Base-by-base conservation (phyloP, 2,329 filamentous ascomycete species). In the Neophaeococcomyces aloes region DNA sequence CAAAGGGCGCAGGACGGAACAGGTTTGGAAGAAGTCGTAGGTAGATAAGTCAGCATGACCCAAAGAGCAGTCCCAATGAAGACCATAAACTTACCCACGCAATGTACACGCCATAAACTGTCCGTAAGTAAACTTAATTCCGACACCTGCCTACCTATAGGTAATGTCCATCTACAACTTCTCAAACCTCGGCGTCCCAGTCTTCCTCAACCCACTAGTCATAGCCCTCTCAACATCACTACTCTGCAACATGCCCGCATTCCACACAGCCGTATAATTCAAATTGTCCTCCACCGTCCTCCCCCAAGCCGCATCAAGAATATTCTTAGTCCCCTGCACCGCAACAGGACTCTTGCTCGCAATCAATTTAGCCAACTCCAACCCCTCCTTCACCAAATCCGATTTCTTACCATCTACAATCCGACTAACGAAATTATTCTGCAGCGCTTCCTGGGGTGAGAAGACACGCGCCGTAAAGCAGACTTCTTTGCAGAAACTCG, bases 211-310 rank as follows among this genome's bases (percentile, higher is more conserved):
- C 7, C 83, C 83, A 30, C 83, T 85, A 59, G 83, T 59, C 60
- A 95, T 69, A 1, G 88, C 86, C 47, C 73, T 68, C 57, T 76
- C 67, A 33, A 94, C 74, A 68, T 96, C 89, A 41, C 71, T 68
- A 5, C 85, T 83, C 68, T 95, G 88, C 55, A 94, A 59, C 57
- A 84, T 83, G 2, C 79, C 83, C 54, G 78, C 75, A 59, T 96
- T 96, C 89, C 88, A 95, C 1, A 91, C 73, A 8, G 77, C 74
- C 3, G 88, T 94, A 63, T 94, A 95, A 46, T 77, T 76, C 60
- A 96, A 65, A 81, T 81, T 86, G 54, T 94, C 86, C 35, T 75
- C 76, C 21, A 94, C 77, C 2, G 73, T 71, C 60, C 87, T 78
- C 61, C 94, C 88, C 55, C 85, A 74, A 27, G 81, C 83, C 58